phyloP scores from a whole-genome alignment of 139 green algal genomes.

The Microglena sp. region DNA sequence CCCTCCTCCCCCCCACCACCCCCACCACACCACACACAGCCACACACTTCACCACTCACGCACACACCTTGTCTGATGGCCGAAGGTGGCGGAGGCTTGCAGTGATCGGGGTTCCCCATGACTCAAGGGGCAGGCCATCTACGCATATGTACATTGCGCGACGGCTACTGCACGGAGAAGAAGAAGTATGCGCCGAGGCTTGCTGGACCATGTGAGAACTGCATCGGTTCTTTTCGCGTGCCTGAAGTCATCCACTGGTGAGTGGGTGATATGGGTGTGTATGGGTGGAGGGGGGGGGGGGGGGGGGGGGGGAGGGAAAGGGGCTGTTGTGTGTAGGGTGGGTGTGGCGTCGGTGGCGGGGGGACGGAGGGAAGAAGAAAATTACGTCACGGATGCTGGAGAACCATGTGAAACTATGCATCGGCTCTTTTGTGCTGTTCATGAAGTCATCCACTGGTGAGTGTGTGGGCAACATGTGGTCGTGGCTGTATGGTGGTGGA shows the following conservation, averaged over 20 bases:
- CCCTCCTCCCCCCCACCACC: neutral
- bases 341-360: neutral
- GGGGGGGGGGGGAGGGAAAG: too few relatives aligned
- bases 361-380: neutral
- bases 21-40: neutral
- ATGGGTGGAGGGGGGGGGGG: neutral
- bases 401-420: too few relatives aligned
- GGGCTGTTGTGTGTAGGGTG: too few relatives aligned
- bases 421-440: too few relatives aligned
- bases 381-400: neutral
- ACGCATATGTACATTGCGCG: slow-evolving; percentile 97
- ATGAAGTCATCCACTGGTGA: too few relatives aligned
- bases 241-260: slow-evolving; percentile 91
- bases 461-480: too few relatives aligned
- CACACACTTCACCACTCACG: slow-evolving; percentile 6
- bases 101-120: too few relatives aligned
- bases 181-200: slow-evolving; percentile 67
- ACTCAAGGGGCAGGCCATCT: slow-evolving; percentile 77
- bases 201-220: slow-evolving; percentile 39
- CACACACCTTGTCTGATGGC: too few relatives aligned
- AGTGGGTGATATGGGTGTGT: neutral
- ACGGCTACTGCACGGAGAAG: too few relatives aligned
- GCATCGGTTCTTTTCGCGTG: slow-evolving; percentile 74
- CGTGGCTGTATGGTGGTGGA: too few relatives aligned
- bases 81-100: too few relatives aligned